phyloP scores from a whole-genome alignment of 192 early-diverging fungal species.

The Backusella australiensis region DNA sequence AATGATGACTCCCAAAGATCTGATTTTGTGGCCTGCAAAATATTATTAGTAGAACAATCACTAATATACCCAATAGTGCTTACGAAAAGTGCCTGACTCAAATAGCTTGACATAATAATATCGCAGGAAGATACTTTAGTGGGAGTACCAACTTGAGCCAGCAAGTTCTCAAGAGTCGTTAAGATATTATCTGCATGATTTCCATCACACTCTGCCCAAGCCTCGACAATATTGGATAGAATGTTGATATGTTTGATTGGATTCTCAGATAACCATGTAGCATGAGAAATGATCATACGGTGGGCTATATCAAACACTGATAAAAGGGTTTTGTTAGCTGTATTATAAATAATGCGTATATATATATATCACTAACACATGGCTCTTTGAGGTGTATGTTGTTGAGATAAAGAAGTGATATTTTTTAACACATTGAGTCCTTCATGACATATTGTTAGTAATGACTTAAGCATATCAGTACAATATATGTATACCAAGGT shows the following conservation, averaged over 20 bases:
- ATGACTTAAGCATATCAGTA: neutral
- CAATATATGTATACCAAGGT: neutral
- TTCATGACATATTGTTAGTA: neutral
- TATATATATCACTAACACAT: neutral
- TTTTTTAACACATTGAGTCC: neutral
- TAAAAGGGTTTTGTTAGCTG: neutral
- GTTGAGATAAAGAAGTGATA: neutral
- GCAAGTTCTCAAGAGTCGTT: neutral
- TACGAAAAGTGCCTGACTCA: neutral
- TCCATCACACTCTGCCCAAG: neutral
- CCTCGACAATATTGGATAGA: neutral
- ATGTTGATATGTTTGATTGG: neutral
- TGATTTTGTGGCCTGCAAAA: neutral
- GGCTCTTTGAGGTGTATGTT: neutral
- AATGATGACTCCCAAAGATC: neutral
- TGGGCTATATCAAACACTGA: neutral
- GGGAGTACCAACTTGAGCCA: neutral
- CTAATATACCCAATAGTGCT: neutral
- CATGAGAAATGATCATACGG: neutral
- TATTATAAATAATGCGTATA: neutral
- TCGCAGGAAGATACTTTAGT: neutral
- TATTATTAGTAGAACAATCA: neutral
- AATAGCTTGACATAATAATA: neutral
- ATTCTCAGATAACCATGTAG: neutral
- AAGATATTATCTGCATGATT: neutral